Base-by-base conservation (phyloP, 2,329 filamentous ascomycete genomes). In the Bipolaris sorokiniana region DNA sequence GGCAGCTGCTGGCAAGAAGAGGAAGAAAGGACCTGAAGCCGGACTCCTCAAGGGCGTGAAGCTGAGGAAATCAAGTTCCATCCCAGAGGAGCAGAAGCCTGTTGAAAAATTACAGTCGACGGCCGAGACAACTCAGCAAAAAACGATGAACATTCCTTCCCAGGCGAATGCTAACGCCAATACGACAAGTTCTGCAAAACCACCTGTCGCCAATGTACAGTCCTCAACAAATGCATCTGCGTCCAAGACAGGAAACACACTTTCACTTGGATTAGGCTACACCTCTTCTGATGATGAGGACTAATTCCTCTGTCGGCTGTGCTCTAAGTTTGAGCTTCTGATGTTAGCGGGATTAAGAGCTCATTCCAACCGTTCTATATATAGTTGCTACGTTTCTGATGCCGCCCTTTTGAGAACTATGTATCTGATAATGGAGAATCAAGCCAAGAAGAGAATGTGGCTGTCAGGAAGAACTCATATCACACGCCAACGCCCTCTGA, bases 1-100 rank as follows among this genome's bases (percentile, higher is more conserved):
- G 84, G 72, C 73, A 4, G 76, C 79, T 15, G 76, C 77, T 11
- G 78, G 78, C 18, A 79, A 80, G 51, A 86, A 86, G 71, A 77
- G 83, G 62, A 82, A 84, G 62, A 82, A 82, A 53, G 78, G 74
- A 2, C 61, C 63, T 26, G 78, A 79, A 45, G 68, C 64, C 47
- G 58, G 62, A 34, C 52, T 73, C 2, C 57, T 81, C 36, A 77
- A 75, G 48, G 79, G 79, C 3, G 65, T 82, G 45, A 83, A 82
- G 70, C 53, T 81, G 36, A 71, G 77, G 40, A 80, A 77, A 60
- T 63, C 70, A 9, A 78, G 72, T 15, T 64, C 65, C 10, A 50
- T 51, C 13, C 37, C 53, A 6, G 68, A 66, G 36, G 54, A 61
- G n/a, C 58, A 56, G 42, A 58, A 58, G 13, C 16, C 20, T 5